phyloP scores from a whole-genome alignment of 2,329 filamentous ascomycete genomes.

The Claviceps arundinis region DNA sequence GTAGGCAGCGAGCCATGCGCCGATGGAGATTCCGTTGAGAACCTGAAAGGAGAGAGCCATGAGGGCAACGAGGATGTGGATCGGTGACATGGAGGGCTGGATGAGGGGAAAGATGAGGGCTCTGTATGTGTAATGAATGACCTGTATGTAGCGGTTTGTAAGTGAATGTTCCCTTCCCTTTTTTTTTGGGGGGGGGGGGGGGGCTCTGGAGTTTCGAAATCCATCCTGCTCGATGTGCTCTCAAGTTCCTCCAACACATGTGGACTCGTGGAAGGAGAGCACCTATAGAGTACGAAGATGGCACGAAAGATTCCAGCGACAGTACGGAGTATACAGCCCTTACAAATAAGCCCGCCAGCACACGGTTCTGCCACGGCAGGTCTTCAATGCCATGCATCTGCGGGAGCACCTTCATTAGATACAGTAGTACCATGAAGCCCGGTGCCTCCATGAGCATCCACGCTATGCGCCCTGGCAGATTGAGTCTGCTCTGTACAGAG shows the following conservation, averaged over 20 bases:
- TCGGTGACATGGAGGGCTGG: conserved; percentile 85
- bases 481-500: conserved; percentile 58
- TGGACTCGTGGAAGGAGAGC: too few species aligned
- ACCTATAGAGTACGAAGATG: too few species aligned
- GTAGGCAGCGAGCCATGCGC: conserved; percentile 71
- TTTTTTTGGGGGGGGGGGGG: not conserved
- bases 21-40: conserved; percentile 64
- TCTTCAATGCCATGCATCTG: conserved; percentile 39
- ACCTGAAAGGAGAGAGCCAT: conserved; percentile 63
- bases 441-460: conserved; percentile 85
- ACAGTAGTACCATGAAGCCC: conserved; percentile 64
- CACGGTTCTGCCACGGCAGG: conserved; percentile 66
- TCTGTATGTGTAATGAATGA: conserved; percentile 83
- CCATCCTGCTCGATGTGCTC: not conserved
- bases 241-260: too few species aligned
- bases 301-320: not conserved
- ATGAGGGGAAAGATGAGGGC: conserved; percentile 70
- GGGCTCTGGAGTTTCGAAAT: too few species aligned
- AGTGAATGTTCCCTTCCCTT: not conserved
- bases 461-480: conserved; percentile 75
- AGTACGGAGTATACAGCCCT: conserved; percentile 13
- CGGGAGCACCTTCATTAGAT: conserved; percentile 62
- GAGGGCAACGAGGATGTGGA: conserved; percentile 56
- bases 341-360: conserved; percentile 56
- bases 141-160: conserved; percentile 22